phyloP scores from a whole-genome alignment of 108 stramenopile genomes.

The Skeletonema costatum region DNA sequence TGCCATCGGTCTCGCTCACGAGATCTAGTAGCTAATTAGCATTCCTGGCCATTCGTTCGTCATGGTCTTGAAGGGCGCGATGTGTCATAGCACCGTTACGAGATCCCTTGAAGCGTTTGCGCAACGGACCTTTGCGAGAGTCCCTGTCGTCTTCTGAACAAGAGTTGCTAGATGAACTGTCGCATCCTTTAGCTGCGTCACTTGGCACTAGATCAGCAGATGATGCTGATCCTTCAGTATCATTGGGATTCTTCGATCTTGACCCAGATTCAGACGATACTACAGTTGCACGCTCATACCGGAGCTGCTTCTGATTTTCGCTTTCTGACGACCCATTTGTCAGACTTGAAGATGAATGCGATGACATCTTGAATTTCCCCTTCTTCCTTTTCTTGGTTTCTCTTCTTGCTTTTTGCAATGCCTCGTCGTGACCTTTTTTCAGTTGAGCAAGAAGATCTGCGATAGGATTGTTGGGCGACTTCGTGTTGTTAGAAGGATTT shows the following conservation, averaged over 20 bases:
- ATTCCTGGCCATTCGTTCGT: neutral
- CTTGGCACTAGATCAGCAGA: slow-evolving; percentile 19
- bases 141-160: slow-evolving; percentile 24
- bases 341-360: slow-evolving; percentile 4
- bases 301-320: neutral
- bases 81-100: slow-evolving; percentile 15
- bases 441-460: slow-evolving; percentile 13
- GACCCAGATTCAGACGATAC: slow-evolving; percentile 20
- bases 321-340: neutral
- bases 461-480: neutral
- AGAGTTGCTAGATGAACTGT: slow-evolving; percentile 26
- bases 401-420: neutral
- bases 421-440: slow-evolving; percentile 22
- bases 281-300: neutral
- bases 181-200: slow-evolving; percentile 19
- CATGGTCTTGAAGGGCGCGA: neutral
- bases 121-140: slow-evolving; percentile 19
- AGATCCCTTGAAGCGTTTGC: slow-evolving; percentile 21
- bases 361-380: neutral
- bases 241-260: slow-evolving; percentile 19
- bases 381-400: slow-evolving; percentile 14
- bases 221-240: slow-evolving; percentile 24
- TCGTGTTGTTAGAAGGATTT: neutral
- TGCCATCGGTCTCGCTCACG: no score
- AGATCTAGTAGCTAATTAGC: neutral